Evolutionary conservation across 495 filamentous ascomycete genomes (phyloP), one percentile per base, ranked within the genome.

Genomic region (Recurvomyces mirabilis): DNA sequence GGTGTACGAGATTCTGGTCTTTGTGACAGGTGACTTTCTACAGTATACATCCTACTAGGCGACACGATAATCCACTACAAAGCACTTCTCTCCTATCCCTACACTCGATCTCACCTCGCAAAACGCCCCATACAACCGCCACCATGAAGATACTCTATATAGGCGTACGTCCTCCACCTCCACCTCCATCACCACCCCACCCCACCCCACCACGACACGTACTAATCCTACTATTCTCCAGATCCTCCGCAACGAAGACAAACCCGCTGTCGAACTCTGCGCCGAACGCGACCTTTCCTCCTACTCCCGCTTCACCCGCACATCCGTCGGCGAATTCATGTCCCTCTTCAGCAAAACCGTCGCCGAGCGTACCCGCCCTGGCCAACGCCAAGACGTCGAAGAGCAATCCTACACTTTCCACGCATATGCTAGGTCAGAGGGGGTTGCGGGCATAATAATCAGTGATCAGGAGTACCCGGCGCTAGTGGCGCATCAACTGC

Each of bases 101-200:
- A n/a, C n/a, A n/a, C n/a, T n/a, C n/a, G n/a, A n/a, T n/a, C n/a
- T n/a, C n/a, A n/a, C n/a, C n/a, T n/a, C n/a, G n/a, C n/a, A n/a
- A n/a, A n/a, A n/a, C n/a, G n/a, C n/a, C n/a, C n/a, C n/a, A n/a
- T n/a, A 32, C 39, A 24, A 41, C 51, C 42, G 47, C 51, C 1
- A 54, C 15, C 63, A 94, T 95, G 89, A 94, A 93, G 77, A 69
- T 96, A 56, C 75, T 82, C 67, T 94, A 93, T 67, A 84, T 93
- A 56, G 87, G 87, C 46, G 87, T 93, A 79, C 49, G 78, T 63
- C 31, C 26, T 26, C 29, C 43, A 43, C 32, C 39, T 28, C 23
- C n/a, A 7, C 26, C 26, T 7, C 26, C 26, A 29, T n/a, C 26
- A 29, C 26, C 26, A 29, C n/a, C 26, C 47, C 39, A 32, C 46